Percentiles rank a stretch among this genome's conserved stretches.
These are phyloP conservation scores for Coemansia sp. DNA, from an alignment of 192 early-diverging fungal species.

Conservation along the genomic window DNA sequence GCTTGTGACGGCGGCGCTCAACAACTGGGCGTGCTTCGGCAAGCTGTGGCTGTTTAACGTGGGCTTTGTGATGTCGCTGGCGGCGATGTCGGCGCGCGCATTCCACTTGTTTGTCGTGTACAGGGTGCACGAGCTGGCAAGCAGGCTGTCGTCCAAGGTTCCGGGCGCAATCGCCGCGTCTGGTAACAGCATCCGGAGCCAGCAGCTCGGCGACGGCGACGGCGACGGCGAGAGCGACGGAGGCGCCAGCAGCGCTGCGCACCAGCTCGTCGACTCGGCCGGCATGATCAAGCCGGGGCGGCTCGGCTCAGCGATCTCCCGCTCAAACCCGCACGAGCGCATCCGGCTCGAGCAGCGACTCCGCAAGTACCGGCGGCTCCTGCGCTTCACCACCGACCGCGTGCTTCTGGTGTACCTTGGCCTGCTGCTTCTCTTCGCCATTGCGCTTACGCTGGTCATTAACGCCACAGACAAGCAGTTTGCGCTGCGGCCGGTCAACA, in stretches of 20 bases:
- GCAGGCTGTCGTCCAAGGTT: conserved; percentile 5
- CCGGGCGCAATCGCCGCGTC: background rate
- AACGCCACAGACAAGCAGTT: conserved; percentile 39
- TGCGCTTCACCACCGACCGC: conserved; percentile 27
- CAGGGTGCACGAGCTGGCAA: conserved; percentile 26
- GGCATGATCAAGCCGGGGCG: background rate
- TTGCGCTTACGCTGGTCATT: conserved; percentile 17
- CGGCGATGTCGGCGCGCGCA: conserved; percentile 36
- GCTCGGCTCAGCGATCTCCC: background rate
- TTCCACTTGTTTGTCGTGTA: conserved; percentile 34
- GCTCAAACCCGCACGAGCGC: background rate
- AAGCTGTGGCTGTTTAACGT: conserved; percentile 43
- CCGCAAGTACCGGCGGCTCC: conserved; percentile 21
- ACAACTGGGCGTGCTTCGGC: conserved; percentile 39
- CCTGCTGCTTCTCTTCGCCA: background rate
- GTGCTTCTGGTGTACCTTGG: conserved; percentile 23
- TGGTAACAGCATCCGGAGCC: background rate
- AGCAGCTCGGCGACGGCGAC: background rate
- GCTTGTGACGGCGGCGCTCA: conserved; percentile 24
- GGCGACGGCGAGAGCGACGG: background rate
- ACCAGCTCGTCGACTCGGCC: background rate
- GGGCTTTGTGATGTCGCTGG: conserved; percentile 29
- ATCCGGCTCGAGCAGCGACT: conserved; percentile 20
- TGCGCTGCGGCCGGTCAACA: conserved; percentile 16
- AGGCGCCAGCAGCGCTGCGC: background rate